Conservation (phyloP, 371 early-diverging fungal species). For the Chytridium lagenaria region DNA sequence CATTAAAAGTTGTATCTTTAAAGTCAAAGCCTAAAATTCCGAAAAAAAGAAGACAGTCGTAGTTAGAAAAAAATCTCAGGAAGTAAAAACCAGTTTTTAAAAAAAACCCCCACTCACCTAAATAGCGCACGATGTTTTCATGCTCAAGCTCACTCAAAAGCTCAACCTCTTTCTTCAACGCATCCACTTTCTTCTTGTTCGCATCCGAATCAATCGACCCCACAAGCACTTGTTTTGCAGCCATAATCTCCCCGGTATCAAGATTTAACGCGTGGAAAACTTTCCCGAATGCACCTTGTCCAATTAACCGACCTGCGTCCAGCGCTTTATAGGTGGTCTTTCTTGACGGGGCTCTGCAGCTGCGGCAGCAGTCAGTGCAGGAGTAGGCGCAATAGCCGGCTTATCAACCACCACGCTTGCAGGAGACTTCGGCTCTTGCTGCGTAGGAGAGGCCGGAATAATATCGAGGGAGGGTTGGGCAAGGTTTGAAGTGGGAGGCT, state of each 20-base stretch:
- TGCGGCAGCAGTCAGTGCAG: background rate
- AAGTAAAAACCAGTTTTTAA: too few species aligned
- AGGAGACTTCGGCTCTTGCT: too few species aligned
- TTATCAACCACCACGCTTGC: too few species aligned
- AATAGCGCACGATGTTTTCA: conserved; percentile 55
- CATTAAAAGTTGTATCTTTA: conserved; percentile 79
- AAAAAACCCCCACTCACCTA: conserved; percentile 45
- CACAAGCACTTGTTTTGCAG: conserved; percentile 87
- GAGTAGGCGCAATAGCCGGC: too few species aligned
- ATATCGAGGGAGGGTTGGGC: background rate
- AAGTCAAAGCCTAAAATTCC: conserved; percentile 42
- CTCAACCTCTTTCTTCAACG: conserved; percentile 72
- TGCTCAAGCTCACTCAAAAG: conserved; percentile 75
- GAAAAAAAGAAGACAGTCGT: too few species aligned
- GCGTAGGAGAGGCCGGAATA: too few species aligned
- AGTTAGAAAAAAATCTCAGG: too few species aligned
- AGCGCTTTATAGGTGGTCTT: conserved; percentile 43
- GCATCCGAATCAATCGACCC: conserved; percentile 19
- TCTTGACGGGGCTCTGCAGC: background rate
- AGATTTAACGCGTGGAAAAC: conserved; percentile 88
- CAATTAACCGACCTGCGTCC: conserved; percentile 87
- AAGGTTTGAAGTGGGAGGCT: background rate
- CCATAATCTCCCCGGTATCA: conserved; percentile 87
- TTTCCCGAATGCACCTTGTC: conserved; percentile 94
- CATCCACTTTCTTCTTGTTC: conserved; percentile 38